Evolutionary conservation across 2,329 filamentous ascomycete species (phyloP), one percentile per base, ranked within the genome.

Genomic region (Coniella vitis): DNA sequence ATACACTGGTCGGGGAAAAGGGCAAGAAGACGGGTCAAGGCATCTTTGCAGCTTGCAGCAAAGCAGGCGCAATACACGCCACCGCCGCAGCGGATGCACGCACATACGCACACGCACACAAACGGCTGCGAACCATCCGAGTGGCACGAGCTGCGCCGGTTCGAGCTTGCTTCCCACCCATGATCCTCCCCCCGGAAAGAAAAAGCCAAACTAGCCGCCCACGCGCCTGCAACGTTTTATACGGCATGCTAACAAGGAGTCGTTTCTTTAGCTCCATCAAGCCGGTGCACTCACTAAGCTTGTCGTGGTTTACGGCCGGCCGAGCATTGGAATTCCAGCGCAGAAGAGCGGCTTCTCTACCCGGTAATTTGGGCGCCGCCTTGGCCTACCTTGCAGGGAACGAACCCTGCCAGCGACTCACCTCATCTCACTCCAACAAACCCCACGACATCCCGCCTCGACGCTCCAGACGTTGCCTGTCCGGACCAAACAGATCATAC

Each of bases 381-480:
- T 25, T 29, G 25, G 25, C 14, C 38, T 16, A 16, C 19, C 7
- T 1, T 5, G 16, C 38, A 41, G 22, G 38, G 22, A 48, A 16
- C 14, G 38, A 36, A 44, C 25, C 38, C 37, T 32, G 20, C 31
- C 17, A 35, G 38, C 49, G 22, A 29, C 44, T 47, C 45, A 44
- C 34, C 29, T 21, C 25, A 29, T 29, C 25, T 29, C 10, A 10
- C 25, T 29, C 25, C 25, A 10, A 29, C 25, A 29, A 29, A 45
- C 39, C 39, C 35, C 38, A 31, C 39, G 38, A 44, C 38, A 43
- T 46, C 17, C 21, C 34, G 19, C 40, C 22, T 13, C 44, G 25
- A 16, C 21, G n/a, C 4, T 19, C 25, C 43, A 17, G 25, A 38
- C 13, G 48, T 14, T 25, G 38, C 38, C 22, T 16, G 10, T 25